Evolutionary conservation across 2,329 filamentous ascomycete species (phyloP), one percentile per base, ranked within the genome.

Genomic region (Pestalotiopsis sp.): DNA sequence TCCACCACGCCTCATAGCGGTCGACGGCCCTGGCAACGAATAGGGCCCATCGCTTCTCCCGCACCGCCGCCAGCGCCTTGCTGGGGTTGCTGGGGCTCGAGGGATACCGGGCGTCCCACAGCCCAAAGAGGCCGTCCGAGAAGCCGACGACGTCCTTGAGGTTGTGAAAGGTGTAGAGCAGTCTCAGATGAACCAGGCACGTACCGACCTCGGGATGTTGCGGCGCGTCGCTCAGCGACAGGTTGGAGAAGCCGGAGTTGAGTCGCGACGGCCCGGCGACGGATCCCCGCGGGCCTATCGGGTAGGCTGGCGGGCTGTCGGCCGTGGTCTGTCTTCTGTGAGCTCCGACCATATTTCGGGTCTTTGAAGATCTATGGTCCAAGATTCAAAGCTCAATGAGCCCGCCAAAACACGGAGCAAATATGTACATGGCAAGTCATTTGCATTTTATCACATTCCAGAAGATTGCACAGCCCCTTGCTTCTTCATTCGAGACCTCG

Each of bases 1-100:
- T 49, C 62, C 62, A 64, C 62, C 62, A 64, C 23, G 62, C 62
- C 14, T 64, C 62, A 64, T 64, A 64, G 20, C 62, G n/a, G 49
- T 64, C 62, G 11, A 64, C 38, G 14, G 62, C 62, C 25, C 62
- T 64, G 13, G 62, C 62, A 14, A 64, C 41, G 14, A 49, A 64
- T 2, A 64, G 20, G 3, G 62, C 62, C 62, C 62, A 64, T 11
- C 62, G 38, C 41, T 64, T 64, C 39, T 64, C 62, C 17, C 62
- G 38, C 31, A 64, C n/a, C 12, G 23, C 17, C 39, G 62, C 62
- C 27, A 64, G 23, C 11, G 62, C 62, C 27, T 64, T 45, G 41
- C 25, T 52, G 20, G 38, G 62, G 20, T 64, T 52, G 38, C 4
- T 36, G 12, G 38, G 62, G 9, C 38, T 64, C 17, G 62, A 13